A percentile compares a stretch with the other conserved stretches of the same genome.
These are phyloP conservation scores for Candida arabinofermentans DNA, from an alignment of 805 yeast genomes.

Conservation along the genomic window DNA sequence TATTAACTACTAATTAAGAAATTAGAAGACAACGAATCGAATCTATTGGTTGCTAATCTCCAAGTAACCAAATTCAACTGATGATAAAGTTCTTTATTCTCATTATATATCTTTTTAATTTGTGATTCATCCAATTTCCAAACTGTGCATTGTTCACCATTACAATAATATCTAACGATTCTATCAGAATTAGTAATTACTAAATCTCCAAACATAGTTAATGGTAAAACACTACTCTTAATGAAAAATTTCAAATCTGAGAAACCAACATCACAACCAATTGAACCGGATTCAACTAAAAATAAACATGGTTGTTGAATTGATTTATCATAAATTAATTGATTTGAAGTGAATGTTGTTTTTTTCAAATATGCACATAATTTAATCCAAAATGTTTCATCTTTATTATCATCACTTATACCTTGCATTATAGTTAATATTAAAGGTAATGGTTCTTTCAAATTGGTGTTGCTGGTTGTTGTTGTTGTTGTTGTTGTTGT, in stretches of 20 bases:
- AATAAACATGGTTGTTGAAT: slow-evolving; percentile 50
- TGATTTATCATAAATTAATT: slow-evolving; percentile 46
- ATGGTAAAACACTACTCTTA: slow-evolving; percentile 51
- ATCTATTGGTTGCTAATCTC: slow-evolving; percentile 63
- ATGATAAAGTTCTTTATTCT: slow-evolving; percentile 51
- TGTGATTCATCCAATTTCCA: slow-evolving; percentile 60
- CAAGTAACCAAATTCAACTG: slow-evolving; percentile 63
- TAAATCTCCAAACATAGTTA: slow-evolving; percentile 71
- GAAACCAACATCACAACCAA: slow-evolving; percentile 42
- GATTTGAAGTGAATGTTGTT: slow-evolving; percentile 22
- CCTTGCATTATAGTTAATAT: slow-evolving; percentile 64
- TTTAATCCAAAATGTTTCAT: slow-evolving; percentile 58
- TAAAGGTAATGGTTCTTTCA: slow-evolving; percentile 51
- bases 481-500: slow-evolving; percentile 3
- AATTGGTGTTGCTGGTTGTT: slow-evolving; percentile 1
- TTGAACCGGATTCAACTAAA: slow-evolving; percentile 48
- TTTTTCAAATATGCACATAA: slow-evolving; percentile 54
- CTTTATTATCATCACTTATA: slow-evolving; percentile 42
- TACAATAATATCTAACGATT: slow-evolving; percentile 37
- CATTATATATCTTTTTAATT: slow-evolving; percentile 42
- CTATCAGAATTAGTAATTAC: slow-evolving; percentile 35
- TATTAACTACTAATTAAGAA: slow-evolving; percentile 44
- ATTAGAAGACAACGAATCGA: slow-evolving; percentile 72
- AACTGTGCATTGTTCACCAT: slow-evolving; percentile 45
- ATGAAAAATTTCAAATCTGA: slow-evolving; percentile 31